These are phyloP conservation scores for Linanthus parryae DNA, from an alignment of 148 eudicot genomes.

Conservation along the genomic window DNA sequence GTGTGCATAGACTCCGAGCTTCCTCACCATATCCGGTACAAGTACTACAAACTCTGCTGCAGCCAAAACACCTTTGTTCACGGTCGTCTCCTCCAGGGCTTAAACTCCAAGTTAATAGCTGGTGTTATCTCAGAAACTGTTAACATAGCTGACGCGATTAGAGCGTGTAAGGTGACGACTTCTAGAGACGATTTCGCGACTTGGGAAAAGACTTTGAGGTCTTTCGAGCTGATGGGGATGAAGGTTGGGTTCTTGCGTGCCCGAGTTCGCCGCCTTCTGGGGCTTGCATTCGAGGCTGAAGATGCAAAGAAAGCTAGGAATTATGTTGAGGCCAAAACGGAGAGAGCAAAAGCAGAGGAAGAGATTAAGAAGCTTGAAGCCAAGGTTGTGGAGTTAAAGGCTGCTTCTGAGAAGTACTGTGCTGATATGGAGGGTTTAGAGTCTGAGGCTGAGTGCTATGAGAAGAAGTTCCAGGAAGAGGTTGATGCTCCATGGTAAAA, in stretches of 20 bases:
- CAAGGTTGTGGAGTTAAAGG: constrained; percentile 31
- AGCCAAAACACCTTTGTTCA: constrained; percentile 42
- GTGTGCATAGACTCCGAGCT: constrained; percentile 32
- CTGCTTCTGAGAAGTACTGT: constrained; percentile 21
- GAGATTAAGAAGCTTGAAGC: constrained; percentile 32
- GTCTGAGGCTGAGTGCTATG: constrained; percentile 31
- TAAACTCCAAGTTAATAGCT: constrained; percentile 30
- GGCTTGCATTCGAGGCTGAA: constrained; percentile 36
- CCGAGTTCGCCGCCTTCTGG: constrained; percentile 23
- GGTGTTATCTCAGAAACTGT: constrained; percentile 37
- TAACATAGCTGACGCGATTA: constrained; percentile 27
- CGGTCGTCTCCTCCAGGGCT: constrained; percentile 26
- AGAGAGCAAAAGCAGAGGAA: constrained; percentile 15
- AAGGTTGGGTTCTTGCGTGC: constrained; percentile 38
- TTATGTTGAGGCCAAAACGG: constrained; percentile 32
- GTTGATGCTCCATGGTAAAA: constrained; percentile 50
- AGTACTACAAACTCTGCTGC: constrained; percentile 46
- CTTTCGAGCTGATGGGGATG: constrained; percentile 47
- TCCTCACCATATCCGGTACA: constrained; percentile 24
- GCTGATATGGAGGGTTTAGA: constrained; percentile 26
- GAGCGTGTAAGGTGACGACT: constrained; percentile 25
- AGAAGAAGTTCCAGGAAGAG: constrained; percentile 34
- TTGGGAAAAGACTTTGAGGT: constrained; percentile 45
- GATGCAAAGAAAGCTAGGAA: constrained; percentile 20
- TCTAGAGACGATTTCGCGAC: constrained; percentile 19